Evolutionary conservation across 2,329 filamentous ascomycete species (phyloP).

Genomic region (Talaromyces sp.): DNA sequence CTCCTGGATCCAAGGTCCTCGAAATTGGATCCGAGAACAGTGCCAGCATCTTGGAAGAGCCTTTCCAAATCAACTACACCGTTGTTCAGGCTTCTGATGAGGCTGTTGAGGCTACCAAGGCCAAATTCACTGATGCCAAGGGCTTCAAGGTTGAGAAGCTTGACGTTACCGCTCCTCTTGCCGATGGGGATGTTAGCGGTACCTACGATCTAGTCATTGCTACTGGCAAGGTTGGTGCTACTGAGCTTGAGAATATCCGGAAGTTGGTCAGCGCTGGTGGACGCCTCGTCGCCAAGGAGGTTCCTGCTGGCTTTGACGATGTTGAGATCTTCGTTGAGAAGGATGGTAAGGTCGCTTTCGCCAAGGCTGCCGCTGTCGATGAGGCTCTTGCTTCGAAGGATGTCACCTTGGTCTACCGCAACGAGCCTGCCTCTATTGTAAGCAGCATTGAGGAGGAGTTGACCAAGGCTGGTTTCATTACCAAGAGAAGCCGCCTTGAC

Average conservation of each 20-base stretch:
- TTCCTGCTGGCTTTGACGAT: slow-evolving; percentile 1
- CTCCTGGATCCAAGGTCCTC: slow-evolving; percentile 1
- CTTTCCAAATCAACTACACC: neutral
- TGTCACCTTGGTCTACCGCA: neutral
- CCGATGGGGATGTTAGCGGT: neutral
- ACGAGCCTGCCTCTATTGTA: neutral
- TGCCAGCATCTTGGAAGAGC: neutral
- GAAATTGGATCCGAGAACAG: slow-evolving; percentile 4
- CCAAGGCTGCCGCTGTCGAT: neutral
- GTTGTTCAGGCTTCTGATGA: neutral
- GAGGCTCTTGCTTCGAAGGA: neutral
- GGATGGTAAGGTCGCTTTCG: neutral
- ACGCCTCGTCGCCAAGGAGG: neutral
- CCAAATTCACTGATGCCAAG: neutral
- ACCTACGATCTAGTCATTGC: slow-evolving; percentile 9
- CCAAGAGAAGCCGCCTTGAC: neutral
- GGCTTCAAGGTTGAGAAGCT: neutral
- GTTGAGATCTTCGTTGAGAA: neutral
- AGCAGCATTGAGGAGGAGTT: neutral
- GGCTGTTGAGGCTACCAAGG: slow-evolving; percentile 5
- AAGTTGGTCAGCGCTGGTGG: neutral
- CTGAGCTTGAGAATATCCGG: neutral
- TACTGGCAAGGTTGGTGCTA: neutral
- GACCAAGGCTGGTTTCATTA: neutral
- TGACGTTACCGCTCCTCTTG: neutral